A percentile compares a stretch with the other conserved stretches of the same genome.
phyloP scores from a whole-genome alignment of 2,329 filamentous ascomycete genomes.

The Ophiognomonia clavigignenti-juglandacearum region DNA sequence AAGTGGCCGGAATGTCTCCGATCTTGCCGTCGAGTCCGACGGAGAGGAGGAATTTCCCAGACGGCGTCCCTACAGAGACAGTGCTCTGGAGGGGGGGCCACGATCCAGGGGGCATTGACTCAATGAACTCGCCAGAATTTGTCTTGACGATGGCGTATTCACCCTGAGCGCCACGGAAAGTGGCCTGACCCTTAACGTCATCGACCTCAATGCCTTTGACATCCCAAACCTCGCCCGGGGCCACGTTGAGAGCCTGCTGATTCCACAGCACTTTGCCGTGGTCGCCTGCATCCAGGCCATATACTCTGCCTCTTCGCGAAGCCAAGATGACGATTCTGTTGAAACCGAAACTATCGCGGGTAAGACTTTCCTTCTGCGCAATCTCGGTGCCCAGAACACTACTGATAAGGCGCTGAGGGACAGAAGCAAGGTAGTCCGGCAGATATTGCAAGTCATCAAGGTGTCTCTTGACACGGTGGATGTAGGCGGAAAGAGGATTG shows the following conservation, averaged over 20 bases:
- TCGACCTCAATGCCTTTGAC: slow-evolving; percentile 64
- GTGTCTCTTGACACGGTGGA: slow-evolving; percentile 82
- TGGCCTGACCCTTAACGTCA: slow-evolving; percentile 50
- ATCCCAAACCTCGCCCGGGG: slow-evolving; percentile 53
- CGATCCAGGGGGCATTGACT: slow-evolving; percentile 35
- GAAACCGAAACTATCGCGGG: slow-evolving; percentile 77
- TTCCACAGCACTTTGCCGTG: slow-evolving; percentile 75
- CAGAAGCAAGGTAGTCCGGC: slow-evolving; percentile 64
- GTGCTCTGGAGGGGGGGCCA: slow-evolving; percentile 39
- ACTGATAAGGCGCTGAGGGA: slow-evolving; percentile 65
- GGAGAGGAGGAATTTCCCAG: slow-evolving; percentile 49
- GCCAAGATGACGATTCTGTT: slow-evolving; percentile 79
- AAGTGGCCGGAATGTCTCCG: slow-evolving; percentile 38
- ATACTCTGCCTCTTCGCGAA: slow-evolving; percentile 72
- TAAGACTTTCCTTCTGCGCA: slow-evolving; percentile 40
- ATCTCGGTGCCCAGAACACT: slow-evolving; percentile 57
- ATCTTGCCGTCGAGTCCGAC: slow-evolving; percentile 46
- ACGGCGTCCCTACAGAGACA: slow-evolving; percentile 46
- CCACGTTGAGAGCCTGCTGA: slow-evolving; percentile 55
- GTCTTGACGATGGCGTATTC: slow-evolving; percentile 55
- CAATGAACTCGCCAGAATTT: slow-evolving; percentile 46
- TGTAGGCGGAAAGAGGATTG: slow-evolving; percentile 74
- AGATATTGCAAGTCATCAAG: slow-evolving; percentile 71
- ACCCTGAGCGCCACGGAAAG: slow-evolving; percentile 55
- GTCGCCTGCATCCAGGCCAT: slow-evolving; percentile 73